Evolutionary conservation across 176 grass and related monocot genomes (phyloP), one percentile per base, ranked within the genome.

Genomic region (Poa annua): DNA sequence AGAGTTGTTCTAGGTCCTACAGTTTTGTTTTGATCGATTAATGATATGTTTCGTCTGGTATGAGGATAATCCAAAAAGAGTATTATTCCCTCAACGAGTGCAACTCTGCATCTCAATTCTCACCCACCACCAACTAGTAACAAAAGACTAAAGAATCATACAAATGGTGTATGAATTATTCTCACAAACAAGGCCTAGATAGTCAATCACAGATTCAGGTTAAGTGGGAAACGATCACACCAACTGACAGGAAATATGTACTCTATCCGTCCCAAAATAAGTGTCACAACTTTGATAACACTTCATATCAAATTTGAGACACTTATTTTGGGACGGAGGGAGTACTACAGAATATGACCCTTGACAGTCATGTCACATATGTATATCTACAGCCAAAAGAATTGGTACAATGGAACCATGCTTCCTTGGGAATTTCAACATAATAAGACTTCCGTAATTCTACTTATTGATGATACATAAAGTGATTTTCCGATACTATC

Each of bases 311-410:
- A 34, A 34, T 34, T 34, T 34, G 3, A 34, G 33, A 34, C 33
- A 34, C 1, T 34, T 34, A 34, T 34, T 34, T 34, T 34, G 33
- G 33, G 1, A 34, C 33, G 33, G 33, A 34, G 33, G 33, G 33
- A 34, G 9, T n/a, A 32, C 6, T 48, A 25, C 29, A 52, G 49
- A 75, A 81, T 19, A 41, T 42, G 41, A 42, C 29, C 74, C 2
- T 51, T 13, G 29, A n/a, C 8, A 26, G 52, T 62, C 45, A 47
- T 48, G 63, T 62, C 74, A 69, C 69, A 73, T 7, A 34, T 38
- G 73, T n/a, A 35, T 38, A 89, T 64, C 19, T 81, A 56, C 66
- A 78, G 65, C 83, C 86, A 49, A 64, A 56, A 7, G 20, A 39
- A 45, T 11, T 20, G 34, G 26, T 47, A 29, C 5, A 45, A 64